Percentiles rank a stretch among this genome's conserved stretches.
These are phyloP conservation scores for Protomyces inouyei DNA, from an alignment of 1,139 yeast genomes.

Conservation along the genomic window DNA sequence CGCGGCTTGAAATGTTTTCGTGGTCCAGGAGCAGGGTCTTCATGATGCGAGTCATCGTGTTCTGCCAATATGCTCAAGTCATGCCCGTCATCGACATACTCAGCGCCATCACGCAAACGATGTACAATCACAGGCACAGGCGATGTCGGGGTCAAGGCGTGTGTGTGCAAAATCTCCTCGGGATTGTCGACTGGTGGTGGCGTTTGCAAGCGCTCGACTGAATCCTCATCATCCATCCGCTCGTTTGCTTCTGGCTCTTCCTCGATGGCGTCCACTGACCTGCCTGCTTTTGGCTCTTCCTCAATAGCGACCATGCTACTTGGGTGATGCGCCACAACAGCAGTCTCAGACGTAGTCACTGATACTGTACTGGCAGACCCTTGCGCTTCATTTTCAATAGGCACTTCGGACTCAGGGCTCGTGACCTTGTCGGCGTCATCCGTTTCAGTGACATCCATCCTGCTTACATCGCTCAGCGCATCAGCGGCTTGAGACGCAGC, in stretches of 20 bases:
- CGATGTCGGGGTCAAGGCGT: not conserved
- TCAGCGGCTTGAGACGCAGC: too few species aligned
- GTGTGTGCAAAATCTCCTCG: not conserved
- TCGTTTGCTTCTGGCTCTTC: not conserved
- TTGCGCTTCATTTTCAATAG: too few species aligned
- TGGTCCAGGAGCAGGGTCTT: not conserved
- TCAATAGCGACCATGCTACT: too few species aligned
- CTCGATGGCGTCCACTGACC: not conserved
- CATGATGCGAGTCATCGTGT: not conserved
- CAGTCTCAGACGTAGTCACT: too few species aligned
- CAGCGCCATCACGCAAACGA: slow-evolving; percentile 10
- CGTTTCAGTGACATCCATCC: too few species aligned
- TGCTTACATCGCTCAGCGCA: too few species aligned
- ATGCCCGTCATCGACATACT: slow-evolving; percentile 10
- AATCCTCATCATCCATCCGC: not conserved
- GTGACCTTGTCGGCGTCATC: too few species aligned
- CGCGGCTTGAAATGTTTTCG: not conserved
- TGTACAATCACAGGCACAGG: slow-evolving; percentile 3
- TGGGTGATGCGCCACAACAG: too few species aligned
- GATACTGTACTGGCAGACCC: too few species aligned
- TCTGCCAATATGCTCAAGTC: not conserved
- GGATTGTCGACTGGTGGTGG: not conserved
- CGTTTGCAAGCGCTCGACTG: not conserved
- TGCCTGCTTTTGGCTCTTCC: too few species aligned
- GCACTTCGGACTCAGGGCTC: too few species aligned